Conservation (phyloP, 345 rosid genomes). For the Camelina neglecta region DNA sequence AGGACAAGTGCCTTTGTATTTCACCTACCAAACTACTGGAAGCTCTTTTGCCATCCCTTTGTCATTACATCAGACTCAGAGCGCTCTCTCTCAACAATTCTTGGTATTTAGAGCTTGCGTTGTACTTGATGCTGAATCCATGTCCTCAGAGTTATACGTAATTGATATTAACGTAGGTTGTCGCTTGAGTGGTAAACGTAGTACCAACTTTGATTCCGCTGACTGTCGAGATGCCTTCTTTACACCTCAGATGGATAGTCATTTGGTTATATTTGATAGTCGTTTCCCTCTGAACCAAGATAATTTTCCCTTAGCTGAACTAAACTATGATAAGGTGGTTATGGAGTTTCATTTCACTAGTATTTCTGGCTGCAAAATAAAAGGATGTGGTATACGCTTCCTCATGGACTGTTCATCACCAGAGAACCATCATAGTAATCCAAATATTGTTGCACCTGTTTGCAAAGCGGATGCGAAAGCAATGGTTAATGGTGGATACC, state of each 20-base stretch:
- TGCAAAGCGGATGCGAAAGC: background rate
- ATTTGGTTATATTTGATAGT: background rate
- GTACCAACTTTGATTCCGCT: background rate
- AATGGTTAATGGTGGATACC: background rate
- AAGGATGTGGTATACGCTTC: background rate
- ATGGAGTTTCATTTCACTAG: background rate
- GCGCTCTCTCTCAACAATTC: background rate
- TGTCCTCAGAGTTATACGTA: no score
- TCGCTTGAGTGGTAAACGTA: background rate
- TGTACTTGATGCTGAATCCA: background rate
- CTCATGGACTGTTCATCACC: background rate
- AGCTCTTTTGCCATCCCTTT: background rate
- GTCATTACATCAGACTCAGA: background rate
- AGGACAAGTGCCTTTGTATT: background rate
- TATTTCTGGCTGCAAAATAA: background rate
- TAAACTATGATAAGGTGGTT: background rate
- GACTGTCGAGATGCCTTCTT: background rate
- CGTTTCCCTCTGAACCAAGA: background rate
- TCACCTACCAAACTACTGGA: slow-evolving; percentile 5
- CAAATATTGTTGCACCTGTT: background rate
- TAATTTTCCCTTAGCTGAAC: background rate
- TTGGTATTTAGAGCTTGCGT: background rate
- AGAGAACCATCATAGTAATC: no score
- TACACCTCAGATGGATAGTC: background rate
- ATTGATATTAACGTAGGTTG: background rate